Base-by-base conservation (phyloP, 1,284 basidiomycete species). In the Apiotrichum akiyoshidainum region DNA sequence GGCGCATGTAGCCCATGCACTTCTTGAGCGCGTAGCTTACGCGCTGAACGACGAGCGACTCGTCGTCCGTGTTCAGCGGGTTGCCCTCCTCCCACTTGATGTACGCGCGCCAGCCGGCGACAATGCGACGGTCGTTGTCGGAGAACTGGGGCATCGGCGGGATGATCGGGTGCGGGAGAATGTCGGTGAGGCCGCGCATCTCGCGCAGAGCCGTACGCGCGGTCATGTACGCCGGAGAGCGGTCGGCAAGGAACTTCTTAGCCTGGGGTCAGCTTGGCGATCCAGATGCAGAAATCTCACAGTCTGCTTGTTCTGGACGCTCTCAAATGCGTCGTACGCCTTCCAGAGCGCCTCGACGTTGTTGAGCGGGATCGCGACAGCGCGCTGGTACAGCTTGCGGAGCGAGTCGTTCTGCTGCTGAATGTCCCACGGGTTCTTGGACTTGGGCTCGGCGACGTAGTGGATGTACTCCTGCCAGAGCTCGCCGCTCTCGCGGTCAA, bases 31-130 rank as follows among this genome's bases (percentile, higher is more conserved):
- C 90, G 49, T 87, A 86, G 64, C 87, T 85, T 9, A 97, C 82
- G 35, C 95, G 85, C 19, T 81, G 81, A 51, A 87, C 82, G 7
- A 65, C 55, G 39, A 95, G 76, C 2, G 80, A 75, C 53, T 83
- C 81, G 64, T 98, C 93, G 63, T 95, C 92, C 55, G 96, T 85
- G 73, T 92, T 89, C n/a, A 78, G 63, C 1, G 94, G 96, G 70
- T 99, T 98, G 64, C 84, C 83, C 74, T 96, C 92, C 78, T 99
- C 96, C 90, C 92, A 99, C 69, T 91, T 90, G 52, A 99, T 79
- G 74, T 97, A 98, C 3, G 84, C 81, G 68, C 91, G 90, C 96
- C 96, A 99, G 16, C 85, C 85, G 21, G 86, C 85, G 6, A 92
- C 85, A 37, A 89, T 82, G 16, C 83, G 81, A 46, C 90, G 83